Percentiles rank a stretch among this genome's conserved stretches.
Evolutionary conservation across 2,329 filamentous ascomycete genomes (phyloP).

Genomic region (Fusarium chaquense): DNA sequence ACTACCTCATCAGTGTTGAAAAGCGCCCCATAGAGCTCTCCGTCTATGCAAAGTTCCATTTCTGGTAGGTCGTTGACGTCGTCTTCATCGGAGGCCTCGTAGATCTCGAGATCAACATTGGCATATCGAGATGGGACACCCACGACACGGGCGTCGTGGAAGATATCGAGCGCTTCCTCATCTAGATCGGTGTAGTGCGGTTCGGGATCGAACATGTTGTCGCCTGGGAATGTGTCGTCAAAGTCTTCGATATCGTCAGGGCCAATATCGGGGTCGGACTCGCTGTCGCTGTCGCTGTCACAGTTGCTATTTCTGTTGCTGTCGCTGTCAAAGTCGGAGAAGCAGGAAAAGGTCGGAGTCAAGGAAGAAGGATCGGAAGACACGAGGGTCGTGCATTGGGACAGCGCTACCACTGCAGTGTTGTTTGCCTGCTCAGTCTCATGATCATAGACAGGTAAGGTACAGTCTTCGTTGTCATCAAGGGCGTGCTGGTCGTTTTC

Average conservation of each 20-base stretch:
- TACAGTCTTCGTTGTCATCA: not conserved
- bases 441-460: not conserved
- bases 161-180: constrained; percentile 38
- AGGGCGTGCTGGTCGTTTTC: not conserved
- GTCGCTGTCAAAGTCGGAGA: not conserved
- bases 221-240: constrained; percentile 29
- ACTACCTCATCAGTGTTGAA: constrained; percentile 41
- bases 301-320: not conserved
- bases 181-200: constrained; percentile 43
- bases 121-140: constrained; percentile 1
- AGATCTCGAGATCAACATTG: constrained; percentile 50
- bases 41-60: constrained; percentile 49
- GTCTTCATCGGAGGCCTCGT: constrained; percentile 45
- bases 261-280: constrained; percentile 8
- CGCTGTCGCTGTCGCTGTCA: constrained; percentile 7
- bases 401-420: not conserved
- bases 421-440: not conserved
- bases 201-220: constrained; percentile 39
- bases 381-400: not conserved
- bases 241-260: not conserved
- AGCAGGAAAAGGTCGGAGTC: not conserved
- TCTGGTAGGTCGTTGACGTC: constrained; percentile 46
- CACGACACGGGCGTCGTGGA: constrained; percentile 48
- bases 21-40: constrained; percentile 44
- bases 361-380: not conserved